Base-by-base conservation (phyloP, 2,329 filamentous ascomycete species). In the Fusarium camptoceras region DNA sequence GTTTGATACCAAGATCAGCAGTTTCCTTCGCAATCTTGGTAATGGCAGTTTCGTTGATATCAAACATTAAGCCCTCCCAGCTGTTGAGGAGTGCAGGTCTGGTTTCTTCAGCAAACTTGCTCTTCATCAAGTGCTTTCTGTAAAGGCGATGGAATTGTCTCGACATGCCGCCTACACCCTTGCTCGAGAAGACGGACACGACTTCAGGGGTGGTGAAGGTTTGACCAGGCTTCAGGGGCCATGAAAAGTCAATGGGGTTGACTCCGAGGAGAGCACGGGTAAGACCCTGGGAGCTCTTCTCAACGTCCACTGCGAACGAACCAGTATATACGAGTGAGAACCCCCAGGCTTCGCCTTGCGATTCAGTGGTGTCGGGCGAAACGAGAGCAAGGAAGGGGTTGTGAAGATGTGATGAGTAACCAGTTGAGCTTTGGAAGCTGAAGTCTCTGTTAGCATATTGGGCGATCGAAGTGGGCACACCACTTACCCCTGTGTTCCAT, bases 321-420 rank as follows among this genome's bases (percentile, higher is more conserved):
- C 89, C 89, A 0, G 88, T 88, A 76, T 90, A 91, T 15, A 91
- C 81, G 1, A 91, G 81, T 1, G 87, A 89, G 74, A 91, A 91
- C 0, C 88, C 89, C 83, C 87, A 91, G 10, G 86, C 88, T 44
- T 90, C 84, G 3, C 89, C 89, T 5, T 84, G 82, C 0, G 84
- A 83, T 68, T 91, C 89, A 0, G 88, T 91, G 0, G 89, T 87
- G 0, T 79, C 81, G 0, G 88, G 84, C 3, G 86, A 80, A 0
- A 87, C 82, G 1, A 91, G 78, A 0, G 87, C 83, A 22, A 91
- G 81, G 78, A 91, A 91, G 0, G 89, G 88, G 64, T 91, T 91
- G 75, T 90, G 87, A 1, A 88, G 79, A 67, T 90, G 87, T 0
- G 88, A 90, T 0, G 88, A 88, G 72, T 88, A 91, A 0, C 89